These are phyloP conservation scores for Globisporangium paddicum DNA, from an alignment of 352 stramenopile species.

Conservation along the genomic window DNA sequence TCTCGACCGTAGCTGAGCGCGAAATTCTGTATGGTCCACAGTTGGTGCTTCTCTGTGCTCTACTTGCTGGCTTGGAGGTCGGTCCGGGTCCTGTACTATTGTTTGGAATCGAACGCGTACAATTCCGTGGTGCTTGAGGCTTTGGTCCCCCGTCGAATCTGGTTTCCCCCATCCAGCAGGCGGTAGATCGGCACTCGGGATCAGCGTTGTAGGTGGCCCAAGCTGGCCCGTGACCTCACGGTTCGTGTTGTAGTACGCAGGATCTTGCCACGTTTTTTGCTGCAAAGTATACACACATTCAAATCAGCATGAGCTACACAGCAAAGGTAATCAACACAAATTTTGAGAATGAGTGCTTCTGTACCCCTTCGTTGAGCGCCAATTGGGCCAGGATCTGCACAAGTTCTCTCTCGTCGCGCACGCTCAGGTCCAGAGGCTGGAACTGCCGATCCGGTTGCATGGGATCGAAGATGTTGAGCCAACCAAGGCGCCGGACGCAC, in stretches of 20 bases:
- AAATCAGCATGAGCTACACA: not conserved
- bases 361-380: constrained; percentile 57
- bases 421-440: constrained; percentile 55
- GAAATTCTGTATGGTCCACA: constrained; percentile 15
- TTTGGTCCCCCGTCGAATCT: constrained; percentile 49
- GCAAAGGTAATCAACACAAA: not conserved
- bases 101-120: constrained; percentile 44
- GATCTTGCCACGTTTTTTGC: constrained; percentile 24
- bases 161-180: constrained; percentile 40
- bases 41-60: not conserved
- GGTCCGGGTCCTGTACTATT: not conserved
- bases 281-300: constrained; percentile 1
- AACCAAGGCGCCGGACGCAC: constrained; percentile 62
- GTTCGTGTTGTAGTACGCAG: constrained; percentile 20
- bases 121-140: constrained; percentile 55
- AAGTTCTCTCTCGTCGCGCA: constrained; percentile 71
- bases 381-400: constrained; percentile 77
- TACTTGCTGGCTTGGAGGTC: constrained; percentile 2
- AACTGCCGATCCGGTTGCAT: constrained; percentile 73
- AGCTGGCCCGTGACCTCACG: constrained; percentile 3
- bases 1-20: constrained; percentile 18
- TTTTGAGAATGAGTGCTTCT: not conserved
- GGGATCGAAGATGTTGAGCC: constrained; percentile 84
- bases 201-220: not conserved
- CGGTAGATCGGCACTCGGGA: constrained; percentile 21